A percentile compares a stretch with the other conserved stretches of the same genome.
phyloP scores from a whole-genome alignment of 106 monocot species.

The Dioscorea zingiberensis region DNA sequence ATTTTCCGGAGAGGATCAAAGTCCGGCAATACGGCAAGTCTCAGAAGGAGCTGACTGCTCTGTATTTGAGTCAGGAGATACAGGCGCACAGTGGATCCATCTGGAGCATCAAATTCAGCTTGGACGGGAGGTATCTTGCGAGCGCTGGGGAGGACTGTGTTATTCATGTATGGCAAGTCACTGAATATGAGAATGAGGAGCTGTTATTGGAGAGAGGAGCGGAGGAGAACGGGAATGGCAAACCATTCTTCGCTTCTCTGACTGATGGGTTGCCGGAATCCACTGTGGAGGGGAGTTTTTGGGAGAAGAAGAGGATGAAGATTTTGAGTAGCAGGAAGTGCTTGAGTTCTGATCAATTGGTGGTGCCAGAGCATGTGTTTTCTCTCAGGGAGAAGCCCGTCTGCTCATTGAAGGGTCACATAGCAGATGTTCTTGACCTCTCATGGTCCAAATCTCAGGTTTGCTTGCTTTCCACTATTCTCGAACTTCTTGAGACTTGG shows the following conservation, averaged over 20 bases:
- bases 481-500: too few species aligned
- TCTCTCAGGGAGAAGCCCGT: slow-evolving; percentile 56
- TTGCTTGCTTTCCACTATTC: background rate
- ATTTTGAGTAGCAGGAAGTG: slow-evolving; percentile 42
- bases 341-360: slow-evolving; percentile 50
- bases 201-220: slow-evolving; percentile 15
- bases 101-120: slow-evolving; percentile 62
- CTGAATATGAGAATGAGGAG: slow-evolving; percentile 32
- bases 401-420: slow-evolving; percentile 64
- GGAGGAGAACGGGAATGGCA: slow-evolving; percentile 31
- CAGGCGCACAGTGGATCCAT: slow-evolving; percentile 64
- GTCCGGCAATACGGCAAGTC: slow-evolving; percentile 57
- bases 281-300: slow-evolving; percentile 30
- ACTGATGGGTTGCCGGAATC: slow-evolving; percentile 36
- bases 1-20: slow-evolving; percentile 43
- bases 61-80: slow-evolving; percentile 70
- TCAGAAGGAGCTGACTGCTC: slow-evolving; percentile 46
- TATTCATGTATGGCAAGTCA: slow-evolving; percentile 62
- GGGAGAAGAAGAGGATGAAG: slow-evolving; percentile 69
- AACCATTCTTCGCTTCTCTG: slow-evolving; percentile 19
- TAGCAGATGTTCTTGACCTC: slow-evolving; percentile 72
- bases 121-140: slow-evolving; percentile 53
- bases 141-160: slow-evolving; percentile 68
- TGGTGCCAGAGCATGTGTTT: slow-evolving; percentile 68
- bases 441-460: slow-evolving; percentile 97